These are phyloP conservation scores for Aspergillus quadrilineatus DNA, from an alignment of 2,329 filamentous ascomycete species.

Conservation along the genomic window DNA sequence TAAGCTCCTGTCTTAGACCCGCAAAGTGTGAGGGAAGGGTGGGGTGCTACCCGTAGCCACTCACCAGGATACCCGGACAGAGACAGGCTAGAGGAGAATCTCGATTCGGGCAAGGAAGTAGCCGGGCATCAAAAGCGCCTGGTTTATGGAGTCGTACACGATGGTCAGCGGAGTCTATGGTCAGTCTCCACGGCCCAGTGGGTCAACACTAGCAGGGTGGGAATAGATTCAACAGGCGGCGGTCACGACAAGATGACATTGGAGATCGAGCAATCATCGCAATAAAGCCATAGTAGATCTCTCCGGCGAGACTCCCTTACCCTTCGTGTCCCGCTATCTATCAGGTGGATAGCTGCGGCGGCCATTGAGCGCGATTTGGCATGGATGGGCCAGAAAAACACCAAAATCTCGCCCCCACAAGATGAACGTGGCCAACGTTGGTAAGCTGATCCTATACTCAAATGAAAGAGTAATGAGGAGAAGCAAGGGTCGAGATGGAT, in stretches of 20 bases:
- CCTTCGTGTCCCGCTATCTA: constrained; percentile 12
- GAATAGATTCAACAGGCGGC: constrained; percentile 18
- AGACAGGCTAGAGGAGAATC: constrained; percentile 9
- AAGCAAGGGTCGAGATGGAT: constrained; percentile 13
- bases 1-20: constrained; percentile 19
- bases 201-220: constrained; percentile 11
- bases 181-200: constrained; percentile 12
- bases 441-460: constrained; percentile 21
- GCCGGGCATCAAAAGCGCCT: constrained; percentile 16
- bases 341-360: constrained; percentile 14
- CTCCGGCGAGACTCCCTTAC: constrained; percentile 15
- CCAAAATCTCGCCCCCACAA: constrained; percentile 15
- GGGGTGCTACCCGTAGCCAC: constrained; percentile 10
- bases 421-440: constrained; percentile 15
- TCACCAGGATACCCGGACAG: constrained; percentile 13
- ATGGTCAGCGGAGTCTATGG: constrained; percentile 16
- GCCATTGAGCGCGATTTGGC: constrained; percentile 15
- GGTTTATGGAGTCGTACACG: constrained; percentile 16
- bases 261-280: constrained; percentile 14
- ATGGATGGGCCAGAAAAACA: constrained; percentile 19
- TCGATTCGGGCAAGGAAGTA: constrained; percentile 19
- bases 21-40: constrained; percentile 15
- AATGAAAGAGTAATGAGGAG: constrained; percentile 19
- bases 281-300: constrained; percentile 16
- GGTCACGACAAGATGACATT: constrained; percentile 15